Base-by-base conservation (phyloP, 179 eudicot genomes). In the Beta macrorhiza region DNA sequence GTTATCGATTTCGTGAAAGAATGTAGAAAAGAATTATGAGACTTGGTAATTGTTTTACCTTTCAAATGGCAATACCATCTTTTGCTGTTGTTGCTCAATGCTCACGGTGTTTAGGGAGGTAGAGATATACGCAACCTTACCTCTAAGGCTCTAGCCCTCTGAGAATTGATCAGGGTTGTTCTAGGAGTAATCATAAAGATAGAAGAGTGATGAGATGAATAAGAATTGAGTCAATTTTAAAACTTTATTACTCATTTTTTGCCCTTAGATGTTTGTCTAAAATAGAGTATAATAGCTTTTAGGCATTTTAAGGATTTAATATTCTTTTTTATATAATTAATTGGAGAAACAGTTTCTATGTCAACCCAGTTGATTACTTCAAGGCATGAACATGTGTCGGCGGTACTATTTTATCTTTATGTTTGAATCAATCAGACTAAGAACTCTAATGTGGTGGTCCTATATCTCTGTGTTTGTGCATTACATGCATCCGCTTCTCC, bases 341-440 rank as follows among this genome's bases (percentile, higher is more conserved):
- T 56, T 52, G 45, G 49, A 44, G 51, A 53, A 22, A 47, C 74
- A 63, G 4, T 77, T 70, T 0, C 7, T 77, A 47, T 62, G 73
- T 82, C 74, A 59, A 29, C 32, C 25, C 65, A 72, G 62, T 81
- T 81, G 87, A 85, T 78, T 68, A 59, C 22, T 82, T 85, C 87
- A 75, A 82, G 67, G 56, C 77, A 78, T 42, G 63, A 47, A 51
- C 68, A 65, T 78, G 22, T 63, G 3, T 47, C 9, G 22, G 49
- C 2, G 19, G 12, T 29, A 75, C 56, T 61, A 61, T 79, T 75
- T 29, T 74, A 75, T 74, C 68, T 70, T 14, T 56, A 25, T 70
- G 47, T 77, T 85, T 82, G 78, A 81, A 85, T 74, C 74, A 73
- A 82, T 85, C 84, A 82, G 74, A 78, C 62, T 84, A 78, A 62